phyloP scores from a whole-genome alignment of 2,329 filamentous ascomycete genomes.

The Blumeriella jaapii region DNA sequence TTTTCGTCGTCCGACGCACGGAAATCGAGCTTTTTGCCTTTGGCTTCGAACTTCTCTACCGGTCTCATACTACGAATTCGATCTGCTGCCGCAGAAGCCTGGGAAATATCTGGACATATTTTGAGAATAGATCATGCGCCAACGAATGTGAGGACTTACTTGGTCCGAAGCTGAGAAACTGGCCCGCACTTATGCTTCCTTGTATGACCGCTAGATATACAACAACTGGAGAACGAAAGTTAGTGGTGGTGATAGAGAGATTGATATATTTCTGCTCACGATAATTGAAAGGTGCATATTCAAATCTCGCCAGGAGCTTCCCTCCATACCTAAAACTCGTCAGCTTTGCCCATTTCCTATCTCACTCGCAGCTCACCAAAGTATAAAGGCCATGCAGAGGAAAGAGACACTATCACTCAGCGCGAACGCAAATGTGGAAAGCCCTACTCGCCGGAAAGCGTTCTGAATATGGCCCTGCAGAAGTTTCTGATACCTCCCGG shows the following conservation, averaged over 20 bases:
- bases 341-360: background rate
- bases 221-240: slow-evolving; percentile 35
- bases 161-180: slow-evolving; percentile 41
- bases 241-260: too few species aligned
- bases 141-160: slow-evolving; percentile 18
- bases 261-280: too few species aligned
- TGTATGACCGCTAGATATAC: slow-evolving; percentile 41
- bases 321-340: slow-evolving; percentile 31
- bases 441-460: slow-evolving; percentile 37
- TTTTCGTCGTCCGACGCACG: slow-evolving; percentile 21
- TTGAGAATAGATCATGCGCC: background rate
- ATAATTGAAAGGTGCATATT: slow-evolving; percentile 23
- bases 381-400: slow-evolving; percentile 45
- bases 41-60: slow-evolving; percentile 1
- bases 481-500: slow-evolving; percentile 35
- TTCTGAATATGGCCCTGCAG: slow-evolving; percentile 36
- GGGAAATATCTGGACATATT: slow-evolving; percentile 35
- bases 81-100: slow-evolving; percentile 47
- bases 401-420: slow-evolving; percentile 44
- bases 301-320: slow-evolving; percentile 30
- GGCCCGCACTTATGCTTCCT: slow-evolving; percentile 40
- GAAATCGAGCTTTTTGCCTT: slow-evolving; percentile 11
- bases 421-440: slow-evolving; percentile 39
- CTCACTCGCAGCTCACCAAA: slow-evolving; percentile 27
- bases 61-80: slow-evolving; percentile 38